Percentiles rank a stretch among this genome's conserved stretches.
Conservation (phyloP, 2,329 filamentous ascomycete genomes). For the Rugonectria rugulosa region DNA sequence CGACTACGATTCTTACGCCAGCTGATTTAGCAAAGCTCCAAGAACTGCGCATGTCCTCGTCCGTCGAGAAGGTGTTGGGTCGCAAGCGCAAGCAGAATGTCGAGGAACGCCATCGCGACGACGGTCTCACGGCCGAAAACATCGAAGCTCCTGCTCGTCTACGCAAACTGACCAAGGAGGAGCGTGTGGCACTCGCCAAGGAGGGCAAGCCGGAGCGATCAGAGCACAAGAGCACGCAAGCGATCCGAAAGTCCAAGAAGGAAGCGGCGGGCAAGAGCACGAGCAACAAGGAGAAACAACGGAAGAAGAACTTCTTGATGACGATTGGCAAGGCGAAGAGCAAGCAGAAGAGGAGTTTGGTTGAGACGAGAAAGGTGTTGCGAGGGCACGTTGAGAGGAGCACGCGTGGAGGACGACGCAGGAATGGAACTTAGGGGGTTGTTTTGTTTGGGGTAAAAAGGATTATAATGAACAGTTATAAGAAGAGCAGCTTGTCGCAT, state of each 20-base stretch:
- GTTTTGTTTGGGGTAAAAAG: not conserved
- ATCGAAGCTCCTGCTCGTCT: slow-evolving; percentile 87
- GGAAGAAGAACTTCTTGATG: slow-evolving; percentile 99
- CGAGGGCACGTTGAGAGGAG: slow-evolving; percentile 82
- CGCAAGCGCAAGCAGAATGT: slow-evolving; percentile 57
- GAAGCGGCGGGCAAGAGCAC: slow-evolving; percentile 90
- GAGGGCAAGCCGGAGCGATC: slow-evolving; percentile 80
- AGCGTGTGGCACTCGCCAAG: slow-evolving; percentile 82
- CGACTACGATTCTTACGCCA: slow-evolving; percentile 90
- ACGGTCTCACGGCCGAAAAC: slow-evolving; percentile 87
- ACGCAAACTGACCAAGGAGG: slow-evolving; percentile 87
- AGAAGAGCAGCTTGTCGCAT: not conserved
- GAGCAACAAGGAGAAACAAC: slow-evolving; percentile 95
- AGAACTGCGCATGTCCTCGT: slow-evolving; percentile 80
- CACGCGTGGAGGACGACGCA: slow-evolving; percentile 83
- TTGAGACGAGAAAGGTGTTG: slow-evolving; percentile 82
- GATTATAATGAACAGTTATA: not conserved
- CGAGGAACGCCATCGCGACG: slow-evolving; percentile 75
- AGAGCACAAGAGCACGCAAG: slow-evolving; percentile 86
- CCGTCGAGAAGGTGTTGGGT: slow-evolving; percentile 70
- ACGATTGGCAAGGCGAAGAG: slow-evolving; percentile 94
- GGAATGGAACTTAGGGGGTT: slow-evolving; percentile 61
- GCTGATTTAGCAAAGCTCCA: slow-evolving; percentile 95
- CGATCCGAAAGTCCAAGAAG: slow-evolving; percentile 87
- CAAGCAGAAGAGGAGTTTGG: slow-evolving; percentile 94